Evolutionary conservation across 164 flowering plant genomes (phyloP), one percentile per base, ranked within the genome.

Genomic region (Sedum album): DNA sequence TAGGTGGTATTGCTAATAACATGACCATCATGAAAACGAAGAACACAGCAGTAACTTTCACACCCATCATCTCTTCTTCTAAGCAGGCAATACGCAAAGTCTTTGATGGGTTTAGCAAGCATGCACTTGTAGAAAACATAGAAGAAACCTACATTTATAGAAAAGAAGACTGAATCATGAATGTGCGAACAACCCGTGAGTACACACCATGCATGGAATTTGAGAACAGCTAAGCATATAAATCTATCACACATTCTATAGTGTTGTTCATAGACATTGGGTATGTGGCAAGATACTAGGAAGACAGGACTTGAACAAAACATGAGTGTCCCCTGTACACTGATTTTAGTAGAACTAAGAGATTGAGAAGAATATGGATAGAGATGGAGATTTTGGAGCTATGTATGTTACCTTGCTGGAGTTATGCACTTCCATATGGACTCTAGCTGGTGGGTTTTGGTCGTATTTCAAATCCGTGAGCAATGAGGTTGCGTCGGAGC

Each of bases 1-100:
- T 75, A 6, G 86, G 84, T 0, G 86, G 91, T 75, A 83, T 69
- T 14, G 84, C 65, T 5, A 76, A 68, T 8, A 78, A 57, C 85
- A 76, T 73, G 72, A 74, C 71, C 31, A 84, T 62, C 80, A 80
- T 63, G 75, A 67, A 75, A 33, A 84, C 76, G 70, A 79, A 76
- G 66, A 78, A 79, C 72, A 69, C 62, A 28, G 86, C 81, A 42
- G 70, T 53, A 49, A 75, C 60, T 73, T 82, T 82, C 1, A 79
- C 65, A 71, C 70, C 77, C 81, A 75, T 79, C 62, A 57, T 57
- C 31, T 28, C 17, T 10, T 11, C 9, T 33, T 26, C 33, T 55
- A 6, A 26, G 31, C 7, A n/a, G n/a, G n/a, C n/a, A n/a, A n/a
- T n/a, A n/a, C n/a, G n/a, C 6, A 51, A n/a, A 51, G 11, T 23